Conservation (phyloP, 345 rosid species). For the Nephelium lappaceum region DNA sequence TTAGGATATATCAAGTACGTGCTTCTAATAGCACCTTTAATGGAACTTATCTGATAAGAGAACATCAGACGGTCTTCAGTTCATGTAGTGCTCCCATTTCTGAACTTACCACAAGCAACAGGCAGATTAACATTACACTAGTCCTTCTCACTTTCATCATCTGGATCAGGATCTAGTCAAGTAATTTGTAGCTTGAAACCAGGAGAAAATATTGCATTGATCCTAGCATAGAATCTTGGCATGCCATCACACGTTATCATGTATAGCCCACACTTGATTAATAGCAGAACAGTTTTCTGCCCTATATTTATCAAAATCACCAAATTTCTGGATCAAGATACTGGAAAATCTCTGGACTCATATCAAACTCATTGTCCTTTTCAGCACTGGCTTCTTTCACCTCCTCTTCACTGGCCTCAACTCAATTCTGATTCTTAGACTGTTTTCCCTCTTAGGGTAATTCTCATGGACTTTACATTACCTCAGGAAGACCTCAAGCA, state of each 20-base stretch:
- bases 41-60: constrained; percentile 52
- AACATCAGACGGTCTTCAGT: constrained; percentile 55
- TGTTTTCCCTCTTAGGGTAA: constrained; percentile 37
- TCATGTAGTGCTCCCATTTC: constrained; percentile 36
- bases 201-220: constrained; percentile 52
- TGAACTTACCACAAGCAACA: constrained; percentile 66
- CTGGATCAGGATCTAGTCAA: constrained; percentile 70
- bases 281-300: constrained; percentile 54
- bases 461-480: too few species aligned
- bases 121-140: constrained; percentile 56
- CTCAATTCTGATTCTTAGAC: too few species aligned
- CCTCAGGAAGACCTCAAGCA: too few species aligned
- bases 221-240: constrained; percentile 79
- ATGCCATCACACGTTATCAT: constrained; percentile 71
- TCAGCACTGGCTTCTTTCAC: constrained; percentile 24
- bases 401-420: constrained; percentile 17
- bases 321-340: constrained; percentile 76
- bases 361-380: constrained; percentile 24
- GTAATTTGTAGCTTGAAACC: constrained; percentile 66
- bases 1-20: constrained; percentile 56
- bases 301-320: constrained; percentile 55
- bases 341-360: constrained; percentile 18
- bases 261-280: constrained; percentile 81
- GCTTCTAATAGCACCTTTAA: constrained; percentile 19
- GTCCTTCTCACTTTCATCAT: constrained; percentile 31